Conservation (phyloP, 1,139 yeast species). For the Suhomyces maxii region DNA sequence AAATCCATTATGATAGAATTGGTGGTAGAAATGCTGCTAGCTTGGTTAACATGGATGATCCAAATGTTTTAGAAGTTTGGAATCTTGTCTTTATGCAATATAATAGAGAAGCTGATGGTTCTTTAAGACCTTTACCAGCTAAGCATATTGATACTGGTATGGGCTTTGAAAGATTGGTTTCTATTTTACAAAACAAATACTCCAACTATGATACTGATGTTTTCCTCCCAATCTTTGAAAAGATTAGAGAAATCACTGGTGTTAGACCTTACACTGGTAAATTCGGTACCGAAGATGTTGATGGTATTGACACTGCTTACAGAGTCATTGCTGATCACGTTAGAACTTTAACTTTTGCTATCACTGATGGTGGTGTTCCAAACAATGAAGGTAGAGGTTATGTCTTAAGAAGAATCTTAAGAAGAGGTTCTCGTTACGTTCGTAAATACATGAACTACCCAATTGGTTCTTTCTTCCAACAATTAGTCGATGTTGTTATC, state of each 20-base stretch:
- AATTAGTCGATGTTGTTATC: conserved; percentile 88
- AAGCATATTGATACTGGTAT: conserved; percentile 97
- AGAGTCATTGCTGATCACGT: conserved; percentile 98
- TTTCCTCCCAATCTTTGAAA: conserved; percentile 80
- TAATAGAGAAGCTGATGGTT: conserved; percentile 89
- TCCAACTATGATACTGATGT: conserved; percentile 98
- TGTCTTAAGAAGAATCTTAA: conserved; percentile 90
- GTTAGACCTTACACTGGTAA: conserved; percentile 89
- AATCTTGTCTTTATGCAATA: conserved; percentile 94
- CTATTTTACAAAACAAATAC: conserved; percentile 83
- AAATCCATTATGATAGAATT: conserved; percentile 93
- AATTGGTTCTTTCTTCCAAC: conserved; percentile 89
- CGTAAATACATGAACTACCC: conserved; percentile 96
- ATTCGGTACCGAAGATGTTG: conserved; percentile 87
- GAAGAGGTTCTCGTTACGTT: conserved; percentile 97
- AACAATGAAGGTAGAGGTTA: conserved; percentile 99
- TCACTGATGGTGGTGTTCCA: conserved; percentile 99
- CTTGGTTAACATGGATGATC: conserved; percentile 94
- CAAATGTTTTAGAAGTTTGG: conserved; percentile 97
- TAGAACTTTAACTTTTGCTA: conserved; percentile 92
- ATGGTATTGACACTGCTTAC: conserved; percentile 97
- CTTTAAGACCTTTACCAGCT: conserved; percentile 81
- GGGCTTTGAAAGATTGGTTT: conserved; percentile 97
- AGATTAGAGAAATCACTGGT: conserved; percentile 89
- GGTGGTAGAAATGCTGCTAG: conserved; percentile 95